Conservation (phyloP, 1,139 yeast genomes). For the Insectozyma bohioensis region DNA sequence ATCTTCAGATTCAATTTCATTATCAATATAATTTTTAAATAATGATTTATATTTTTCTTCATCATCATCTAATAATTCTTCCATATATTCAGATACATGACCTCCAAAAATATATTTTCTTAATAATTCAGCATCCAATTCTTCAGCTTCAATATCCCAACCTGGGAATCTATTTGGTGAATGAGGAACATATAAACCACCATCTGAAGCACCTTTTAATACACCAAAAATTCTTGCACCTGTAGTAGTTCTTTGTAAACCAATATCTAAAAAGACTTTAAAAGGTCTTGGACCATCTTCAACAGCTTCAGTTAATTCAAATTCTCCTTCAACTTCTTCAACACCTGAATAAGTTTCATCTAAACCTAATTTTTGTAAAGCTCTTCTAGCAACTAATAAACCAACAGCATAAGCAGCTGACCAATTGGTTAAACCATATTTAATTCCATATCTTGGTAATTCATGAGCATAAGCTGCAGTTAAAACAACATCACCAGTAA, state of each 20-base stretch:
- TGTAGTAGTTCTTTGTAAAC: constrained; percentile 99
- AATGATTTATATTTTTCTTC: constrained; percentile 98
- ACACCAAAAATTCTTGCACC: constrained; percentile 99
- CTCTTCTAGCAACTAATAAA: constrained; percentile 98
- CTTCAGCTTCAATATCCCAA: constrained; percentile 98
- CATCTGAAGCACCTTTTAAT: constrained; percentile 99
- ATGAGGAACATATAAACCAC: constrained; percentile 99
- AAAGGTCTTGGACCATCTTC: constrained; percentile 99
- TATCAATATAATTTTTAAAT: constrained; percentile 96
- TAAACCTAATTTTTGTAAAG: constrained; percentile 94
- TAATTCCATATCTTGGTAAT: constrained; percentile 96
- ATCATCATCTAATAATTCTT: constrained; percentile 99
- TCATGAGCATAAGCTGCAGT: constrained; percentile 99
- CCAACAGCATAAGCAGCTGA: constrained; percentile 99
- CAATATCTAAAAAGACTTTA: constrained; percentile 99
- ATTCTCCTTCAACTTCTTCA: constrained; percentile 99
- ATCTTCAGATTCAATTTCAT: constrained; percentile 96
- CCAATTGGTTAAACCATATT: constrained; percentile 99
- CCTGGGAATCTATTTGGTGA: constrained; percentile 99
- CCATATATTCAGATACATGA: constrained; percentile 99
- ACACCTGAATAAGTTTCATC: constrained; percentile 99
- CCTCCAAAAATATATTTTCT: constrained; percentile 99
- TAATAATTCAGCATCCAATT: constrained; percentile 95
- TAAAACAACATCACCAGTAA: constrained; percentile 94
- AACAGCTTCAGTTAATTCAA: constrained; percentile 96